Evolutionary conservation across 306 rosid species (phyloP).

Genomic region (Boehmeria nivea): DNA sequence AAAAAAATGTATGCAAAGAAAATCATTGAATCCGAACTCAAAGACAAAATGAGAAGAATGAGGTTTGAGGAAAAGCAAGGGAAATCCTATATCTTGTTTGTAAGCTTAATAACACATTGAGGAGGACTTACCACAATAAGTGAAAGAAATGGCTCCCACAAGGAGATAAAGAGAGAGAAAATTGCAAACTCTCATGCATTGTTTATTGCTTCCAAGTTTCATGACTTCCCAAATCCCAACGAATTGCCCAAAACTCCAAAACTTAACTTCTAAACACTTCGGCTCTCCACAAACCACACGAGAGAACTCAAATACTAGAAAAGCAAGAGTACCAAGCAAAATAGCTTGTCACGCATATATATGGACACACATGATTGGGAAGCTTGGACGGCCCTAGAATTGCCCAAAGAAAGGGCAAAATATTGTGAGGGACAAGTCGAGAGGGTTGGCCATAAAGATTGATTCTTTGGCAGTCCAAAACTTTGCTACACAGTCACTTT

Average conservation of each 20-base stretch:
- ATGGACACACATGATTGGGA: background rate
- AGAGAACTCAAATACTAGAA: slow-evolving; percentile 27
- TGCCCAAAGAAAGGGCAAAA: slow-evolving; percentile 25
- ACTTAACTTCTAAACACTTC: background rate
- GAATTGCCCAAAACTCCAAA: slow-evolving; percentile 8
- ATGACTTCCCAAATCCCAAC: slow-evolving; percentile 23
- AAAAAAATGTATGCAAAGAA: too few species aligned
- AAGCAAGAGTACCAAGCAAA: too few species aligned
- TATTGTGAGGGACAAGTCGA: slow-evolving; percentile 25
- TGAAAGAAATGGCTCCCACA: slow-evolving; percentile 39
- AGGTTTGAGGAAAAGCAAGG: background rate
- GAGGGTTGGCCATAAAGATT: slow-evolving; percentile 61
- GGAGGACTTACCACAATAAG: slow-evolving; percentile 55
- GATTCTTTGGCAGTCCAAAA: slow-evolving; percentile 51
- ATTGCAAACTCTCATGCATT: slow-evolving; percentile 16
- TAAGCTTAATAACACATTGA: background rate
- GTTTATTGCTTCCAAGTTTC: slow-evolving; percentile 31
- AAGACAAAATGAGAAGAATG: background rate
- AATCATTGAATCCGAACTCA: too few species aligned
- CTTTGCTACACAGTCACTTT: slow-evolving; percentile 45
- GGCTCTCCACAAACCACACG: slow-evolving; percentile 15
- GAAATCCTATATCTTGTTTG: background rate
- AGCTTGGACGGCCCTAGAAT: too few species aligned
- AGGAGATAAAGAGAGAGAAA: slow-evolving; percentile 36
- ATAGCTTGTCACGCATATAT: slow-evolving; percentile 20